phyloP scores from a whole-genome alignment of 2,329 filamentous ascomycete genomes.

The Talaromyces atroroseus region DNA sequence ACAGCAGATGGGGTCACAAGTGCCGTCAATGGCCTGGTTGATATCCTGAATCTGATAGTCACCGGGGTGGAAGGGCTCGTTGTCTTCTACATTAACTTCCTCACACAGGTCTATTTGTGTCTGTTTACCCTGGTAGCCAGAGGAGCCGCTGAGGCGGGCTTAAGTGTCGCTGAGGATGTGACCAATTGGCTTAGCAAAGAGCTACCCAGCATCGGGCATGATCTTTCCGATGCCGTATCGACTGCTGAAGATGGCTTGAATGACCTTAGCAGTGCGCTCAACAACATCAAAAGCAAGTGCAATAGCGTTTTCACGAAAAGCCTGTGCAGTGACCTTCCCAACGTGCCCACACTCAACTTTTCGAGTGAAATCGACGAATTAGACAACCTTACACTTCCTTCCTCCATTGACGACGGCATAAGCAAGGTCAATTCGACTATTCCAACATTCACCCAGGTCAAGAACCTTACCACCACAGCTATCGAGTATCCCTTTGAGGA shows the following conservation, averaged over 20 bases:
- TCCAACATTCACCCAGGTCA: slow-evolving; percentile 75
- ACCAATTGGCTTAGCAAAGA: slow-evolving; percentile 56
- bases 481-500: slow-evolving; percentile 76
- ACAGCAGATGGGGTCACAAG: slow-evolving; percentile 74
- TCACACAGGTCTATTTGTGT: slow-evolving; percentile 85
- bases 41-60: slow-evolving; percentile 70
- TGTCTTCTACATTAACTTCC: slow-evolving; percentile 85
- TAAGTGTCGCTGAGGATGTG: slow-evolving; percentile 57
- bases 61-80: slow-evolving; percentile 82
- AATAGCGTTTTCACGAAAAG: slow-evolving; percentile 34
- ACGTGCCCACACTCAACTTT: slow-evolving; percentile 58
- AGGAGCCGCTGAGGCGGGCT: slow-evolving; percentile 67
- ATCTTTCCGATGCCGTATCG: slow-evolving; percentile 33
- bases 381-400: slow-evolving; percentile 63
- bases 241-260: slow-evolving; percentile 46
- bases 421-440: slow-evolving; percentile 70
- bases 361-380: slow-evolving; percentile 60
- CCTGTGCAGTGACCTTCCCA: slow-evolving; percentile 30
- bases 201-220: slow-evolving; percentile 40
- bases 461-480: slow-evolving; percentile 71
- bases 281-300: slow-evolving; percentile 53
- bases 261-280: slow-evolving; percentile 48
- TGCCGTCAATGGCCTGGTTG: slow-evolving; percentile 72
- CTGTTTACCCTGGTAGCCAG: slow-evolving; percentile 78
- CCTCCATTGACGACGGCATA: slow-evolving; percentile 63